Evolutionary conservation across 2,329 filamentous ascomycete species (phyloP).

Genomic region (Metarhizium robertsii): DNA sequence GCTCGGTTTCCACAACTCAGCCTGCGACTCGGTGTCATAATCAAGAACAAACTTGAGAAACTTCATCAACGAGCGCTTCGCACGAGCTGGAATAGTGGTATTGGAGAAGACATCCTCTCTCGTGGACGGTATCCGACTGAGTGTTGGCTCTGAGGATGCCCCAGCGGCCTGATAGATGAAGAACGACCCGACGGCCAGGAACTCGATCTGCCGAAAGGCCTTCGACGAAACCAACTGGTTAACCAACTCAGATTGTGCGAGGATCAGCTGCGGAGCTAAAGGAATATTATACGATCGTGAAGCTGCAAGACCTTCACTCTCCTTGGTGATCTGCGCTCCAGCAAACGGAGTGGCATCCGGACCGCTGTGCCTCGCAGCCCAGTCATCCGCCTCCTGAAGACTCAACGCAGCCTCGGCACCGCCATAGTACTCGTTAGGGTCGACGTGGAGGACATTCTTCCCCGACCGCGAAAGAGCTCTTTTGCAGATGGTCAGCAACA

Average conservation of each 20-base stretch:
- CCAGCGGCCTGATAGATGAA: conserved; percentile 55
- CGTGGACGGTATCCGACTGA: conserved; percentile 74
- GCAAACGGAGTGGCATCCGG: conserved; percentile 16
- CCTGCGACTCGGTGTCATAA: conserved; percentile 49
- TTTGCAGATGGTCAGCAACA: conserved; percentile 26
- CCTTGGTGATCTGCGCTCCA: conserved; percentile 25
- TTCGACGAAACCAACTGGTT: conserved; percentile 79
- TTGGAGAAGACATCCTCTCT: conserved; percentile 87
- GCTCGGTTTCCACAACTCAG: conserved; percentile 48
- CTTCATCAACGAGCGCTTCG: conserved; percentile 85
- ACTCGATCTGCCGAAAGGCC: conserved; percentile 83
- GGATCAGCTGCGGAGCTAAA: conserved; percentile 78
- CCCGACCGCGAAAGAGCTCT: conserved; percentile 88
- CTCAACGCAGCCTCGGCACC: conserved; percentile 77
- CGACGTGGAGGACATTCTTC: conserved; percentile 86
- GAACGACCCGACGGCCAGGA: conserved; percentile 87
- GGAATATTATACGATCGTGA: conserved; percentile 75
- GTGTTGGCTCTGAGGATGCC: conserved; percentile 19
- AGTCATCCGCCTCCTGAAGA: conserved; percentile 70
- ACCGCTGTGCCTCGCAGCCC: conserved; percentile 41
- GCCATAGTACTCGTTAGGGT: conserved; percentile 82
- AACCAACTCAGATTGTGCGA: conserved; percentile 70
- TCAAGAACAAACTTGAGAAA: conserved; percentile 82
- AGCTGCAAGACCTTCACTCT: conserved; percentile 37
- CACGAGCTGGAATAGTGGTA: conserved; percentile 62